Base-by-base conservation (phyloP, 176 grass and related monocot genomes). In the Melocanna baccifera region DNA sequence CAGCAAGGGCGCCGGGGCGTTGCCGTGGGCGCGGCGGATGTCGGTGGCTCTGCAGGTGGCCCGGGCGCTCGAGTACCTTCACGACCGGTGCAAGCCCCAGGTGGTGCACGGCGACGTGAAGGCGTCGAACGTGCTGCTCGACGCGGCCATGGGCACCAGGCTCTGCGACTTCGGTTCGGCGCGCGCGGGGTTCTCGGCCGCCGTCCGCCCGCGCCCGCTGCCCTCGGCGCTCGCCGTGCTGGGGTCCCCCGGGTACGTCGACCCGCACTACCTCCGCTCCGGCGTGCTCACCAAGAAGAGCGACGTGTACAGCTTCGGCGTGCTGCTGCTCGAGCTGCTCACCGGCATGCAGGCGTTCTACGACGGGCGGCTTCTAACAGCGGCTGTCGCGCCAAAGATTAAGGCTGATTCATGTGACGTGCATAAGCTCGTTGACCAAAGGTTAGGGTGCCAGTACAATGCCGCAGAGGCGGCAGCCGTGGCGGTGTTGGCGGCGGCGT, bases 151-250 rank as follows among this genome's bases (percentile, higher is more conserved):
- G 93, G 68, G 32, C 53, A 89, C 93, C 26, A 83, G 89, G 77
- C 91, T 98, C 36, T 98, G 96, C 56, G 96, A 98, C 86, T 98
- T 98, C 43, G 93, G 89, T 3, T 98, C 93, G 2, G 87, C 96
- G 7, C 78, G 81, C 19, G 84, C 87, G 19, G 96, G 93, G 18
- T 98, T 98, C 81, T 93, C 92, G 8, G 88, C 92, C 15, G 66
- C 92, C 22, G 87, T 85, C 19, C 72, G 70, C 26, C 69, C 87
- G n/a, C 82, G 74, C 30, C 69, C 34, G 18, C 48, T 47, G 3
- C 34, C 61, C 0, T 53, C 87, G 20, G 69, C 80, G 51, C 83
- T 47, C 39, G 59, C 87, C 47, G 77, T 93, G 85, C 77, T 82
- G 0, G 93, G 96, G 0, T 95, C 96, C 6, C 96, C 91, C 0